Evolutionary conservation across 2,329 filamentous ascomycete genomes (phyloP), one percentile per base, ranked within the genome.

Genomic region (Ophiostoma angusticollis): DNA sequence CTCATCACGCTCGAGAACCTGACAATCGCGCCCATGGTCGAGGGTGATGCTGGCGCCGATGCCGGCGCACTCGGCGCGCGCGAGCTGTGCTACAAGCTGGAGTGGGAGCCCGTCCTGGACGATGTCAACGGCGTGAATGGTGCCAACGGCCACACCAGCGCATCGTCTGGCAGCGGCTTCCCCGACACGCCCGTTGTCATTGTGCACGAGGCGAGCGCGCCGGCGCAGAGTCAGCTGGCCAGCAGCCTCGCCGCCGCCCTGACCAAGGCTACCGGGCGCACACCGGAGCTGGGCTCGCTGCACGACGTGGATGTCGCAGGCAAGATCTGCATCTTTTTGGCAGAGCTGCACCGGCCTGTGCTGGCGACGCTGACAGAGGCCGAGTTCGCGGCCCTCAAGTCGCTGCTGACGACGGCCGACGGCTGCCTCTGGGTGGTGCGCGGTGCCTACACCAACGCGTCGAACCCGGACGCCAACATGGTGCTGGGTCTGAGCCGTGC

Each of bases 21-120:
- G 22, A 52, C 49, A 3, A 54, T 66, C 33, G 57, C 60, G 1
- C 63, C 62, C 3, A 59, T 65, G n/a, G 44, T 62, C 17, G 59
- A 64, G 27, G 55, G 52, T 3, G 54, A 54, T 4, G 44, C 47
- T 2, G 47, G 48, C 25, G 44, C 49, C 2, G 54, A 57, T 13
- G 38, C 40, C 8, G 23, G 11, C 3, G 34, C 30, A 5, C 54
- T 56, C 13, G 45, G 39, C 1, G 49, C 59, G n/a, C 54, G 61
- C 3, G 58, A 65, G 45, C 54, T 67, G 1, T 67, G 64, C 49
- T 67, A 62, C 51, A 66, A 63, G 48, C 39, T 64, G 12, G 54
- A 63, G n/a, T 67, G 64, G 63, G 63, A 65, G 32, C 58, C 54
- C 0, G 41, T 59, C n/a, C 49, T 58, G 1, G 52, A 57, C 11